Percentiles rank a stretch among this genome's conserved stretches.
phyloP scores from a whole-genome alignment of 2,329 filamentous ascomycete species.

The Neopestalotiopsis clavispora region DNA sequence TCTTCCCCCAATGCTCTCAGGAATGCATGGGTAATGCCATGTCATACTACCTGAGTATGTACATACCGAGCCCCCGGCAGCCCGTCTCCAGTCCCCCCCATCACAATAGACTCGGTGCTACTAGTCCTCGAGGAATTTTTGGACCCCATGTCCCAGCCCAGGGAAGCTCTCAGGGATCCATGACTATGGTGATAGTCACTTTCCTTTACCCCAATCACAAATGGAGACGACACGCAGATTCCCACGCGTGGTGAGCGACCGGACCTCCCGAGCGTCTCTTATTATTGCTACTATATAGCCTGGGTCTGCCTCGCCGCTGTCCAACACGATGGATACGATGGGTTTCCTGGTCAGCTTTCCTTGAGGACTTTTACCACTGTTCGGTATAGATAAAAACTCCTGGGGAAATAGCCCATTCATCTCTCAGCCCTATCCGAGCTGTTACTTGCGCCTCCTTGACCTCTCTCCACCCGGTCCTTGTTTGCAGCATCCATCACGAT shows the following conservation, averaged over 20 bases:
- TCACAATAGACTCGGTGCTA: neutral
- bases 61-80: too few relatives aligned
- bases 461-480: neutral
- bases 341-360: neutral
- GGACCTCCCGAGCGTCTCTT: neutral
- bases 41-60: too few relatives aligned
- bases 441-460: conserved; percentile 9
- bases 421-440: conserved; percentile 2
- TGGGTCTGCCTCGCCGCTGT: neutral
- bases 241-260: neutral
- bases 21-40: neutral
- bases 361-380: neutral
- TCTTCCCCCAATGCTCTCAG: neutral
- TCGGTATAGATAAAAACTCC: neutral
- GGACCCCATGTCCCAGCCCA: neutral
- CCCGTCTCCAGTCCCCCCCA: neutral
- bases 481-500: conserved; percentile 26
- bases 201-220: neutral
- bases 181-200: neutral
- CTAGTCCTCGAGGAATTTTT: neutral
- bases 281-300: neutral
- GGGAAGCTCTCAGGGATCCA: neutral
- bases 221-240: neutral
- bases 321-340: neutral
- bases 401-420: neutral